Evolutionary conservation across 2,329 filamentous ascomycete species (phyloP), one percentile per base, ranked within the genome.

Genomic region (Pseudocercospora crystallina): DNA sequence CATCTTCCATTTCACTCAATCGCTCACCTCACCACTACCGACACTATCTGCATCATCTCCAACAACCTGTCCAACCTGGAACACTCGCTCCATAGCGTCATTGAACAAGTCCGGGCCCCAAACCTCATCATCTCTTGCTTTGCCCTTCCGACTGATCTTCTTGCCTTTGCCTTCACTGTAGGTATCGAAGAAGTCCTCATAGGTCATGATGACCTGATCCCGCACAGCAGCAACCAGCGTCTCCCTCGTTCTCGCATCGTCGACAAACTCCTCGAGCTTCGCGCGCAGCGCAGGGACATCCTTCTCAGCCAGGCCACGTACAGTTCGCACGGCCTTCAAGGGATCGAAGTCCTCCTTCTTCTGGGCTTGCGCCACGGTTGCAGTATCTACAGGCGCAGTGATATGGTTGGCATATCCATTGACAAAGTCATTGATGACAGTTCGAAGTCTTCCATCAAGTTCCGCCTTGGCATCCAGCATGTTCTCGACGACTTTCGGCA

Each of bases 381-480:
- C 34, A 3, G 58, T 36, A 4, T 65, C 49, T 61, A 80, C 53
- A 0, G 73, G 67, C 11, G 73, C 74, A 0, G 79, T 81, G 74
- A 87, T 85, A 37, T 77, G 73, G 0, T 66, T 66, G 1, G 82
- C 78, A 56, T 81, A 83, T 26, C 73, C 72, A 41, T 74, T 76
- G n/a, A 83, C 84, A 57, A 87, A 84, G 52, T 85, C 81, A 50
- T 82, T 84, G 65, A 87, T 86, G 1, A 82, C 80, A 5, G 77
- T 79, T 35, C 84, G 71, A 7, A 87, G 72, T 7, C 80, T 73
- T 1, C 80, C 81, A 58, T 87, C 84, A 0, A 87, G 74, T 65
- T 87, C 83, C 9, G 81, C 82, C 69, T 86, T 86, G 14, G 84
- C 84, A 62, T 87, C 84, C 12, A 86, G 76, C 83, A 87, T 86